Conservation (phyloP, 768 basidiomycete genomes). For the Suillus subaureus region DNA sequence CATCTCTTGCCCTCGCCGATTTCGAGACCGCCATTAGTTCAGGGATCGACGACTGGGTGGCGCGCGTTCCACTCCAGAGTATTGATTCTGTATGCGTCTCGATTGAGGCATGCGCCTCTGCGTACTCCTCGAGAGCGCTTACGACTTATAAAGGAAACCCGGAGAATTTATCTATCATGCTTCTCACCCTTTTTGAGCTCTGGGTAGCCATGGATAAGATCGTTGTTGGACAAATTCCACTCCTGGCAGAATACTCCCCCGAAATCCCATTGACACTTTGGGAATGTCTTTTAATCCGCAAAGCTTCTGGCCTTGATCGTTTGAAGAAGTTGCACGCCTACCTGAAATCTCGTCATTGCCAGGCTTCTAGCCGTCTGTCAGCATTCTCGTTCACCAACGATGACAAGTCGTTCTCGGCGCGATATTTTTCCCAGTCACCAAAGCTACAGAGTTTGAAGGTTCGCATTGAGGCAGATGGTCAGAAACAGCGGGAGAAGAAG, state of each 20-base stretch:
- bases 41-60: conserved; percentile 39
- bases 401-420: conserved; percentile 32
- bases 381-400: conserved; percentile 33
- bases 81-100: conserved; percentile 18
- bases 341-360: conserved; percentile 32
- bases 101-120: conserved; percentile 25
- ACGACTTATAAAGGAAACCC: conserved; percentile 35
- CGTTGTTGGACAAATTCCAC: conserved; percentile 21
- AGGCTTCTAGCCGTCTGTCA: conserved; percentile 23
- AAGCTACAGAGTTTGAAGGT: conserved; percentile 27
- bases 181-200: conserved; percentile 40
- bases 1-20: conserved; percentile 32
- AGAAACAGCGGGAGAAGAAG: conserved; percentile 24
- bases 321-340: conserved; percentile 32
- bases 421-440: conserved; percentile 30
- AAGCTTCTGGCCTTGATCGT: conserved; percentile 28
- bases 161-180: conserved; percentile 44
- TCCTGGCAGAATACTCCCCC: conserved; percentile 35
- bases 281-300: conserved; percentile 32
- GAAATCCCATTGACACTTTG: conserved; percentile 32
- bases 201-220: conserved; percentile 39
- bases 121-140: conserved; percentile 31
- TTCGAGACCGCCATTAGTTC: conserved; percentile 37
- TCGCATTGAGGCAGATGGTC: conserved; percentile 34
- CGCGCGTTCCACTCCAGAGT: conserved; percentile 7